These are phyloP conservation scores for Sporopachydermia quercuum DNA, from an alignment of 805 yeast genomes.

Conservation along the genomic window DNA sequence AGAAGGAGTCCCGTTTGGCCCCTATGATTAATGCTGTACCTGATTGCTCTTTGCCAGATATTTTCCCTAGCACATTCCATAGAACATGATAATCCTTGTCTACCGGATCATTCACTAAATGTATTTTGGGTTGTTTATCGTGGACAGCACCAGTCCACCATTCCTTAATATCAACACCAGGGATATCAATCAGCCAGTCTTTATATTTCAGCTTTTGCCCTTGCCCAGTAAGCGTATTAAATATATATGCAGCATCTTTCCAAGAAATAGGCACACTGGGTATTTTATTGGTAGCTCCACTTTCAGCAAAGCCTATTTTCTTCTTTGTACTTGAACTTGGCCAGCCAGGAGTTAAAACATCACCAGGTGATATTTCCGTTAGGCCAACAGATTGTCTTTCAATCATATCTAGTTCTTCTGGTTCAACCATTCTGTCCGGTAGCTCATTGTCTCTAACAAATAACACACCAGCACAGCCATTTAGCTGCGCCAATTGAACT, in stretches of 20 bases:
- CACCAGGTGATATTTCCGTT: conserved; percentile 56
- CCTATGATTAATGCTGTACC: conserved; percentile 66
- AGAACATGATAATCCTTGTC: conserved; percentile 41
- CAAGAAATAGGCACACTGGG: conserved; percentile 71
- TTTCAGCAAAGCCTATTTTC: conserved; percentile 28
- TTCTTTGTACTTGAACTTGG: conserved; percentile 28
- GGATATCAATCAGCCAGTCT: conserved; percentile 21
- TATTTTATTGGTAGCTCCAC: conserved; percentile 46
- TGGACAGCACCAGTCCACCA: conserved; percentile 28
- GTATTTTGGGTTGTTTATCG: conserved; percentile 12
- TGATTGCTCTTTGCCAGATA: conserved; percentile 67
- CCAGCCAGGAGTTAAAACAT: conserved; percentile 70
- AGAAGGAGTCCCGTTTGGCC: conserved; percentile 65
- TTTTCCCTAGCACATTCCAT: conserved; percentile 68
- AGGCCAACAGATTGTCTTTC: conserved; percentile 36
- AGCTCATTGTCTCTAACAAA: conserved; percentile 38
- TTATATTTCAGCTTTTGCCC: conserved; percentile 21
- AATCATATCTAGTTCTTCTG: conserved; percentile 18
- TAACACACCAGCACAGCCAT: conserved; percentile 50
- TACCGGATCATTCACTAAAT: conserved; percentile 27
- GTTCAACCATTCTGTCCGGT: conserved; percentile 10
- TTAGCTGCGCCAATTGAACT: conserved; percentile 35
- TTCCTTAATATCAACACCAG: conserved; percentile 16
- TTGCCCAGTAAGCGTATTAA: conserved; percentile 20
- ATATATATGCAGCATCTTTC: conserved; percentile 42